phyloP scores from a whole-genome alignment of 2,329 filamentous ascomycete genomes.

The Aspergillus nomiae region DNA sequence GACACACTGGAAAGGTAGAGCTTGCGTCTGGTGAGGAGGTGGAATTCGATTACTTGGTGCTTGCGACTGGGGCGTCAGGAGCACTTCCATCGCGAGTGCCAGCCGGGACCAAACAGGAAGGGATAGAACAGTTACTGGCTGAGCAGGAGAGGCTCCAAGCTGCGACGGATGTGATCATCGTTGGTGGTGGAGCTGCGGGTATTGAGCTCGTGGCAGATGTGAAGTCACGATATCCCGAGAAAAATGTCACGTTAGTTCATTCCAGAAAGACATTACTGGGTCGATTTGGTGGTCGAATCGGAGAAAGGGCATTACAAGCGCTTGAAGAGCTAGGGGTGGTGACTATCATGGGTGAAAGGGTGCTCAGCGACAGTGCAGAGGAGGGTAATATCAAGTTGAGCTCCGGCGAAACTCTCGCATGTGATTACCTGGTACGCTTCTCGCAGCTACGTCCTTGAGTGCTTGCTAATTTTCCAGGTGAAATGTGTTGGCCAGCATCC shows the following conservation, averaged over 20 bases:
- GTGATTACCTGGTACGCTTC: slow-evolving; percentile 52
- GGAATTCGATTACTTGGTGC: slow-evolving; percentile 57
- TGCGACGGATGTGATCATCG: slow-evolving; percentile 51
- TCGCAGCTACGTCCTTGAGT: background rate
- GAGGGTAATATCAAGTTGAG: slow-evolving; percentile 47
- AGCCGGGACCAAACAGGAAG: slow-evolving; percentile 45
- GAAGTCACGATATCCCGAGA: slow-evolving; percentile 58
- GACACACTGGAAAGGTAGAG: background rate
- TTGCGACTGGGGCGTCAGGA: slow-evolving; percentile 59
- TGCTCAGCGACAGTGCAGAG: slow-evolving; percentile 25
- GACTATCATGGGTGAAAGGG: slow-evolving; percentile 52
- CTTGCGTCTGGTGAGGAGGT: slow-evolving; percentile 50
- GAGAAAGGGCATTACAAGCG: slow-evolving; percentile 41
- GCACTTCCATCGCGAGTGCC: slow-evolving; percentile 54
- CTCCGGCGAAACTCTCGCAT: slow-evolving; percentile 49
- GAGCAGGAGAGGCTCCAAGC: slow-evolving; percentile 52
- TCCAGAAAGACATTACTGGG: slow-evolving; percentile 58
- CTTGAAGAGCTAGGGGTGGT: slow-evolving; percentile 52
- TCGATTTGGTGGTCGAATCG: slow-evolving; percentile 49
- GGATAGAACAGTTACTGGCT: slow-evolving; percentile 45
- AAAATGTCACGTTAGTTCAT: slow-evolving; percentile 60
- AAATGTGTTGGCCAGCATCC: slow-evolving; percentile 63
- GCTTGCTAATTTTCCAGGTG: slow-evolving; percentile 43
- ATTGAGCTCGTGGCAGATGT: slow-evolving; percentile 64
- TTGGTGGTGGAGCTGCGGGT: slow-evolving; percentile 64